Base-by-base conservation (phyloP, 2,329 filamentous ascomycete species). In the Simplicillium aogashimaense region DNA sequence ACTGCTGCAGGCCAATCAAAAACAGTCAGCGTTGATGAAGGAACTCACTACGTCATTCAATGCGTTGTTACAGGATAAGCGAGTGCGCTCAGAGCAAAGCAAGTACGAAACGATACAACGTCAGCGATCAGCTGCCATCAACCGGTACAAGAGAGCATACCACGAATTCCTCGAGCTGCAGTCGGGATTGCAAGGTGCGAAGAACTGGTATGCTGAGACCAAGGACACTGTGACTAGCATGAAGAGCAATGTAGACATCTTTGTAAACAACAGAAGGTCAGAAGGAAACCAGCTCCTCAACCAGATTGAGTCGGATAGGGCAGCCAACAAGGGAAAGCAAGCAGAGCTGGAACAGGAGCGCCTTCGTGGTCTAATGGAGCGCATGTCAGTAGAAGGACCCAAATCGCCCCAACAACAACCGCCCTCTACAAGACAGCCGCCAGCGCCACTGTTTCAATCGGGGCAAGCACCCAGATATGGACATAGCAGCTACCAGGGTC, bases 131-230 rank as follows among this genome's bases (percentile, higher is more conserved):
- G 71, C 79, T 0, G 89, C 94, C 4, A 78, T 95, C 61, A 81
- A 79, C 51, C 86, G 81, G 57, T 98, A 97, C 63, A 89, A 88
- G 61, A 83, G 87, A 45, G 80, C 92, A 2, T 94, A 94, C 53
- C 87, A 95, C 58, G 87, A 90, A 47, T 97, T 95, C 58, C 75
- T 94, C 44, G 90, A 95, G 52, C 74, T 98, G 11, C 78, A 86
- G 47, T 83, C 88, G 8, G 92, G 92, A 2, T 69, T 98, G 4
- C 76, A 83, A 53, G 82, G 89, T 49, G 92, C 94, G 7, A 89
- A 92, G 62, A 81, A 81, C 40, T 98, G 95, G 76, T 98, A 98
- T 57, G 75, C 76, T 3, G 92, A 97, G 58, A 98, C 97, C 88
- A 84, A 83, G 52, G 88, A 95, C 47, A 95, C 88, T 1, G 87